Evolutionary conservation across 2,329 filamentous ascomycete genomes (phyloP).

Genomic region (Penicillium sp.): DNA sequence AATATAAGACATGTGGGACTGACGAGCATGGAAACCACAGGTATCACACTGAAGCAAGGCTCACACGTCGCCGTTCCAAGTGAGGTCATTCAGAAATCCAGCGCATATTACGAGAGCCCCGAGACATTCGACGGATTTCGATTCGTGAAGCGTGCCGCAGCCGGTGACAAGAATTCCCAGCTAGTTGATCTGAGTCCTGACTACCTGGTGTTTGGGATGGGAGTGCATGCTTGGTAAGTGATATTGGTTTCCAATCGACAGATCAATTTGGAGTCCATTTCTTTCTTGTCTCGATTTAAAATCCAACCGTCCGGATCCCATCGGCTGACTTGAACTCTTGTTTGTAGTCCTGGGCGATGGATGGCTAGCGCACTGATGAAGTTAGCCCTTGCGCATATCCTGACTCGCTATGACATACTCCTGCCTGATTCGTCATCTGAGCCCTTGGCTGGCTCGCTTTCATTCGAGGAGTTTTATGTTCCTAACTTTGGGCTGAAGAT

Average conservation of each 20-base stretch:
- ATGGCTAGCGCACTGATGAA: conserved; percentile 26
- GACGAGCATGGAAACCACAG: conserved; percentile 5
- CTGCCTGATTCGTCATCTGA: conserved; percentile 8
- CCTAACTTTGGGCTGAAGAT: conserved; percentile 27
- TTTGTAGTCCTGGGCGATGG: conserved; percentile 24
- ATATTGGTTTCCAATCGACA: not conserved
- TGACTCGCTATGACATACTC: conserved; percentile 17
- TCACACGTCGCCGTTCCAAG: conserved; percentile 24
- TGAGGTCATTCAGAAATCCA: conserved; percentile 19
- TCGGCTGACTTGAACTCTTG: conserved; percentile 15
- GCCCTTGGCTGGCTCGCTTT: conserved; percentile 19
- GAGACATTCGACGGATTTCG: conserved; percentile 23
- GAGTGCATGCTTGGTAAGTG: conserved; percentile 23
- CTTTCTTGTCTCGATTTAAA: conserved; percentile 12
- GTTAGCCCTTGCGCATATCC: conserved; percentile 18
- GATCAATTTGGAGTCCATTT: not conserved
- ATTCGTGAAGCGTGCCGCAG: conserved; percentile 19
- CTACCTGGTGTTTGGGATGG: conserved; percentile 27
- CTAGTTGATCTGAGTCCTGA: conserved; percentile 24
- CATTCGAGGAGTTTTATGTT: conserved; percentile 27
- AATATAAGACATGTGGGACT: not conserved
- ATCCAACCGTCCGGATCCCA: conserved; percentile 8
- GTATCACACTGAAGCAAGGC: conserved; percentile 20
- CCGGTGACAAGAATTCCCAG: conserved; percentile 13
- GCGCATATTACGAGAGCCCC: conserved; percentile 14